Evolutionary conservation across 805 yeast genomes (phyloP).

Genomic region (Lipomyces mesembrius): DNA sequence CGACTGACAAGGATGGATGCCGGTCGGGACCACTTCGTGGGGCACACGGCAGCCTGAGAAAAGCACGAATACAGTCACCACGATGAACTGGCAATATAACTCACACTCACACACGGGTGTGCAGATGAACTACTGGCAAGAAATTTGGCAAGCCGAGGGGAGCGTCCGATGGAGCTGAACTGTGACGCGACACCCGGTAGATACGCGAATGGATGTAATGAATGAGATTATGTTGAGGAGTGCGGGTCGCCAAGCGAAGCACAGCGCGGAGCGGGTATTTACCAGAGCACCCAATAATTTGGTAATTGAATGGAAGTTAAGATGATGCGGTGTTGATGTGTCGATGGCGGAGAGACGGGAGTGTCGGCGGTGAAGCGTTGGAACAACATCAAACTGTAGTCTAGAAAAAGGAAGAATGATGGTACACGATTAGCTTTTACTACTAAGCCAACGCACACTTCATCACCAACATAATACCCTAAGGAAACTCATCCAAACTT

Average conservation of each 20-base stretch:
- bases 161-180: background rate
- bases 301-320: background rate
- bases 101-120: background rate
- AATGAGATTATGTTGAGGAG: background rate
- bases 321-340: background rate
- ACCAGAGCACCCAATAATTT: background rate
- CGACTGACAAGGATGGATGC: background rate
- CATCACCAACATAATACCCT: too few relatives aligned
- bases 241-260: background rate
- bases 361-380: background rate
- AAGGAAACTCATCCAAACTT: too few relatives aligned
- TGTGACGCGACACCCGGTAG: background rate
- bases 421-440: too few relatives aligned
- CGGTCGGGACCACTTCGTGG: background rate
- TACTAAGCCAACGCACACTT: too few relatives aligned
- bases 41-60: background rate
- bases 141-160: background rate
- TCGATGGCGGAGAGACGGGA: background rate
- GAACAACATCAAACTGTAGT: background rate
- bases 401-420: too few relatives aligned
- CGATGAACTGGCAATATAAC: background rate
- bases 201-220: background rate
- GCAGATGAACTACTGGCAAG: background rate
- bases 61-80: conserved; percentile 5
- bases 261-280: background rate